Percentiles rank a stretch among this genome's conserved stretches.
These are phyloP conservation scores for Suillus discolor DNA, from an alignment of 768 basidiomycete species.

Conservation along the genomic window DNA sequence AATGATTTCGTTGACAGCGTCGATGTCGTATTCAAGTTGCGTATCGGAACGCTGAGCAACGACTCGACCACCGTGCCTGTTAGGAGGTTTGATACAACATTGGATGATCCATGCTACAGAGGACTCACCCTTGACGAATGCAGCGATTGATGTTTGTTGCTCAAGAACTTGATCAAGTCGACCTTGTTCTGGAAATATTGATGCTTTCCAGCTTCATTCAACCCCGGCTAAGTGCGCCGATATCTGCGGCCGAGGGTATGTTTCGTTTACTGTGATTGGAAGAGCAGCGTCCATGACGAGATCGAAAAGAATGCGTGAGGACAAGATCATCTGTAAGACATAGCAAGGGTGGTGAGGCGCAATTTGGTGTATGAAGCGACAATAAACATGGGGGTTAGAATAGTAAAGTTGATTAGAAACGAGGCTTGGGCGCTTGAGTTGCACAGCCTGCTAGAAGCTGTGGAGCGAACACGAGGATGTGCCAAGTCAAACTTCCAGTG, in stretches of 20 bases:
- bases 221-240: conserved; percentile 98
- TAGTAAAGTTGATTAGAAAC: too few relatives aligned
- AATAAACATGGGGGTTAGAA: too few relatives aligned
- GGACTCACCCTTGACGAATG: conserved; percentile 89
- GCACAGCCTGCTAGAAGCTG: too few relatives aligned
- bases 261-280: conserved; percentile 95
- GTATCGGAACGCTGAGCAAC: conserved; percentile 98
- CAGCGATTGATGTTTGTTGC: conserved; percentile 93
- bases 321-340: too few relatives aligned
- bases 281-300: conserved; percentile 97
- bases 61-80: conserved; percentile 94
- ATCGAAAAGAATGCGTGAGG: too few relatives aligned
- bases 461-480: too few relatives aligned
- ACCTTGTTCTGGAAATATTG: conserved; percentile 99
- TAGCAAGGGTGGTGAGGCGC: too few relatives aligned
- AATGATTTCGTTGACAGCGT: conserved; percentile 98
- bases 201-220: conserved; percentile 99
- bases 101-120: not conserved
- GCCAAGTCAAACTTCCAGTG: too few relatives aligned
- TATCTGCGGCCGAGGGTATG: conserved; percentile 98
- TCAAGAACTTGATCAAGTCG: conserved; percentile 94
- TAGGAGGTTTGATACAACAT: not conserved
- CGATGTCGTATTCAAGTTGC: conserved; percentile 98
- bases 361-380: too few relatives aligned
- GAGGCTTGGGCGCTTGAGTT: too few relatives aligned